Evolutionary conservation across 176 grass and related monocot genomes (phyloP), one percentile per base, ranked within the genome.

Genomic region (Carex parvula): DNA sequence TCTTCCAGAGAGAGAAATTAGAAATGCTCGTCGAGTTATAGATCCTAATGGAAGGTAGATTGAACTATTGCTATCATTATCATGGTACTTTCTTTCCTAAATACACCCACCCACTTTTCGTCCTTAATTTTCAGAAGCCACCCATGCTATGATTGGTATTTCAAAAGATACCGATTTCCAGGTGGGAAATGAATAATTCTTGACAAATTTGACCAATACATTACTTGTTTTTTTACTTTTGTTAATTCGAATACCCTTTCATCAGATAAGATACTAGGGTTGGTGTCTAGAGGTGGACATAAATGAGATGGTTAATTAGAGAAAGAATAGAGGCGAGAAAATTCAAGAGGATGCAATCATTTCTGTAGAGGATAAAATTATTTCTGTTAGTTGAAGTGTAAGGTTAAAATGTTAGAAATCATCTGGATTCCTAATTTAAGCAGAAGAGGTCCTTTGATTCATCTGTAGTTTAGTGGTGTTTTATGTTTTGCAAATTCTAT

Each of bases 41-140:
- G 41, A 58, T 20, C 22, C 73, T 29, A 85, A 70, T 86, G 84
- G 66, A 86, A 94, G 95, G 92, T 97, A 88, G 50, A 73, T 63
- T 84, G 87, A 81, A 70, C 39, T 85, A 77, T 64, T 90, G 50
- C 62, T 84, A 65, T 66, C 62, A 52, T 39, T 26, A 16, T 78
- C 26, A 57, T 26, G 14, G 52, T 17, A 55, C 26, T 29, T 53
- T 3, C 13, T 30, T 78, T 57, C 52, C 52, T 30, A 78, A 16
- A 57, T 57, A 57, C 12, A 16, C 21, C 48, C 12, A 17, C 21
- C 48, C 5, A 17, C 4, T 30, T 15, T 61, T 76, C 44, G 37
- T n/a, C 68, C 68, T 71, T 71, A 20, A 21, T 46, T 71, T 77
- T 22, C 13, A 56, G 22, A 56, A 55, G 12, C 3, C 22, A 9